Conservation (phyloP, 1,284 basidiomycete species). For the Takashimella koratensis region DNA sequence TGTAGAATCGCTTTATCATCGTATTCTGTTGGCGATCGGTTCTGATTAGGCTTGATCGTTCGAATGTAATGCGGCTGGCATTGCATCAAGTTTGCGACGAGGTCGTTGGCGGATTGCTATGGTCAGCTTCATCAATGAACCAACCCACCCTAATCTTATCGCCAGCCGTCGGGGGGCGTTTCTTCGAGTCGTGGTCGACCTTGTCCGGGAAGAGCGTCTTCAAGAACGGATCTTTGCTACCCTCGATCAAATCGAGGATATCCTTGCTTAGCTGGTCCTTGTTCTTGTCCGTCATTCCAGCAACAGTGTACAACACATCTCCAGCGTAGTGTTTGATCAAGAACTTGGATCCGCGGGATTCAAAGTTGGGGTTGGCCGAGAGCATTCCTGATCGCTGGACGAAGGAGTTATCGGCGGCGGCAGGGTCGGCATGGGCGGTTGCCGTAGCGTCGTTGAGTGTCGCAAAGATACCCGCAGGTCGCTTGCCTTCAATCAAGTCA, state of each 20-base stretch:
- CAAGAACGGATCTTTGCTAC: constrained; percentile 77
- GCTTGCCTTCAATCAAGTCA: constrained; percentile 92
- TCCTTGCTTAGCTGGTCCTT: constrained; percentile 97
- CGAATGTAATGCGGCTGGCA: constrained; percentile 98
- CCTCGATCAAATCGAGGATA: constrained; percentile 80
- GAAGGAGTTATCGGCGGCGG: constrained; percentile 96
- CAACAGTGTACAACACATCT: constrained; percentile 96
- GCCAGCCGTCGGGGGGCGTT: constrained; percentile 93
- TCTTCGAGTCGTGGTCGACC: constrained; percentile 95
- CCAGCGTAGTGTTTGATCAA: constrained; percentile 93
- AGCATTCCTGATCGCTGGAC: constrained; percentile 82
- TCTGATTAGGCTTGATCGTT: constrained; percentile 99
- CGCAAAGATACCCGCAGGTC: constrained; percentile 96
- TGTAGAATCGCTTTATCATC: constrained; percentile 92
- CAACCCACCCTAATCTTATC: constrained; percentile 86
- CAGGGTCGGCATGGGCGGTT: constrained; percentile 94
- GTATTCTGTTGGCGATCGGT: constrained; percentile 87
- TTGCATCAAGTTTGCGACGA: constrained; percentile 94
- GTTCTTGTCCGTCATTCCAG: constrained; percentile 99
- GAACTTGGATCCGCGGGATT: constrained; percentile 85
- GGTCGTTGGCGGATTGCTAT: constrained; percentile 80
- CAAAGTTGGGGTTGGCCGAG: constrained; percentile 82
- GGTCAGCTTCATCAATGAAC: not conserved
- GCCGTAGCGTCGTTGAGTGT: constrained; percentile 98
- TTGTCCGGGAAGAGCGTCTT: constrained; percentile 89